phyloP scores from a whole-genome alignment of 2,329 filamentous ascomycete genomes.

The Penicillium glabrum region DNA sequence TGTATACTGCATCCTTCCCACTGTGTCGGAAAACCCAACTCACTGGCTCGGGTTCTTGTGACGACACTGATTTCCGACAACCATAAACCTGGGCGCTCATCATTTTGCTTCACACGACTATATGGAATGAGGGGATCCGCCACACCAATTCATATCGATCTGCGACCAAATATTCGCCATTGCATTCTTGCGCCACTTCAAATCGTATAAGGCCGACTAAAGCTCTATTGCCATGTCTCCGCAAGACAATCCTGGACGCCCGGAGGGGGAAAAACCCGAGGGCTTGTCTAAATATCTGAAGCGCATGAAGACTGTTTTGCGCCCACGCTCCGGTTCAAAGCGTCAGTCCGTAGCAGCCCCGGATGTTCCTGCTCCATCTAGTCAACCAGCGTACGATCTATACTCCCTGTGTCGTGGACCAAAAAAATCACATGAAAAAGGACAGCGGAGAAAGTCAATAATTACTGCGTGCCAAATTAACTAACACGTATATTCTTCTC shows the following conservation, averaged over 20 bases:
- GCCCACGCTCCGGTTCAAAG: conserved; percentile 31
- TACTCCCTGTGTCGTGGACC: not conserved
- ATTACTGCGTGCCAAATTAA: not conserved
- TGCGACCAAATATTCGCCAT: conserved; percentile 13
- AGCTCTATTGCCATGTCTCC: conserved; percentile 25
- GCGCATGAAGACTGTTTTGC: conserved; percentile 40
- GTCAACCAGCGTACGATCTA: conserved; percentile 19
- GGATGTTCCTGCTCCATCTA: conserved; percentile 15
- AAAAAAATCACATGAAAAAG: not conserved
- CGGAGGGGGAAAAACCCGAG: conserved; percentile 28
- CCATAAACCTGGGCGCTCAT: too few species aligned
- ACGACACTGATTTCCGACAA: not conserved
- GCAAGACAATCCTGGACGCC: conserved; percentile 14
- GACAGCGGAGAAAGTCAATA: not conserved
- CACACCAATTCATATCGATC: conserved; percentile 3
- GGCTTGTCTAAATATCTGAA: conserved; percentile 41
- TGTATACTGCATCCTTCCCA: not conserved
- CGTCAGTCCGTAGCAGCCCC: conserved; percentile 23
- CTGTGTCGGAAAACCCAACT: conserved; percentile 1
- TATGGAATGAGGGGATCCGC: conserved; percentile 16
- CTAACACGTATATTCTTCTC: not conserved
- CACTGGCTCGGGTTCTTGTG: conserved; percentile 2
- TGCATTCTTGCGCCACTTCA: conserved; percentile 14
- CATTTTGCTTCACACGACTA: not conserved
- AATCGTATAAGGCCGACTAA: conserved; percentile 1